phyloP scores from a whole-genome alignment of 768 basidiomycete genomes.

The Boletus coccyginus region DNA sequence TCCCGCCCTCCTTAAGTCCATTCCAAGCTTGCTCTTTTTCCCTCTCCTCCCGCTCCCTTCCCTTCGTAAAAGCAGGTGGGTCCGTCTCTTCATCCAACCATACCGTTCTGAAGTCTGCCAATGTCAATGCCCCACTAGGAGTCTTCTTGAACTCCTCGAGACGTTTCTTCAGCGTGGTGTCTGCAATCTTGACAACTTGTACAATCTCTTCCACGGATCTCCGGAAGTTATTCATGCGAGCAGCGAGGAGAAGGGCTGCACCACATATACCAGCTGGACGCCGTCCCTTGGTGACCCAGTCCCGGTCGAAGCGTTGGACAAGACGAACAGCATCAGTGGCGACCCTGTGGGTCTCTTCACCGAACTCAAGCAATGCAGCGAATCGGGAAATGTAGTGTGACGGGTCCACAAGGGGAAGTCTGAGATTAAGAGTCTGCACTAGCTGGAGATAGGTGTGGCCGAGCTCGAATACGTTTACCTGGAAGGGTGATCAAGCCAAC shows the following conservation, averaged over 20 bases:
- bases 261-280: constrained; percentile 98
- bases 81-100: constrained; percentile 93
- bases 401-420: constrained; percentile 88
- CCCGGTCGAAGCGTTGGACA: constrained; percentile 89
- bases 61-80: constrained; percentile 84
- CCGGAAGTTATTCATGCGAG: constrained; percentile 97
- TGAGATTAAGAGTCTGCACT: constrained; percentile 80
- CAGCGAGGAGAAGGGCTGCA: constrained; percentile 90
- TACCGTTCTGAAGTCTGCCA: constrained; percentile 86
- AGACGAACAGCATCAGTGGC: constrained; percentile 92
- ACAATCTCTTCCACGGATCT: constrained; percentile 93
- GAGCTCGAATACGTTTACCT: constrained; percentile 98
- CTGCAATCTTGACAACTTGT: constrained; percentile 99
- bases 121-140: constrained; percentile 77
- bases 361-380: constrained; percentile 91
- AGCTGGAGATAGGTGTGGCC: constrained; percentile 96
- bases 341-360: constrained; percentile 88
- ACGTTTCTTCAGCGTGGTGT: constrained; percentile 88
- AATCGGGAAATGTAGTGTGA: constrained; percentile 97
- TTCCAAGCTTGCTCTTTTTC: constrained; percentile 43
- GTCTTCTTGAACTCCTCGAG: constrained; percentile 94
- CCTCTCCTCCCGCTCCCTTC: constrained; percentile 66
- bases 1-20: constrained; percentile 23
- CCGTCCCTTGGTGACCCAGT: constrained; percentile 96
- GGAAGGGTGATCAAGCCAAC: neutral